Evolutionary conservation across 352 stramenopile genomes (phyloP).

Genomic region (Pythium sukuiense): DNA sequence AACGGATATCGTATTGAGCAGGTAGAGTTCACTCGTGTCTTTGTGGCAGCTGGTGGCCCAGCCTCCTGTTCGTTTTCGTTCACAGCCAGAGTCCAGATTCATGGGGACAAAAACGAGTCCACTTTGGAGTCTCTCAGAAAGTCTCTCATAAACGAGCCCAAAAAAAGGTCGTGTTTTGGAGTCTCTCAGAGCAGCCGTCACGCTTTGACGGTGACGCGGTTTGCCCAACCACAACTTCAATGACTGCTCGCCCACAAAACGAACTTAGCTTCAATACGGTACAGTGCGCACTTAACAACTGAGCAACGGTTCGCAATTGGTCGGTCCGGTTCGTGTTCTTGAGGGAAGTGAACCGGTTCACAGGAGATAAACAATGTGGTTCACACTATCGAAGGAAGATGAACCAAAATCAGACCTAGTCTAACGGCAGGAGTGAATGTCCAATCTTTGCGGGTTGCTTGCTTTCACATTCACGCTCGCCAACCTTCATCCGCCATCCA

Average conservation of each 20-base stretch:
- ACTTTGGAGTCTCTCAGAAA: conserved; percentile 8
- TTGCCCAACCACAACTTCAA: conserved; percentile 5
- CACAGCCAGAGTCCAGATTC: conserved; percentile 11
- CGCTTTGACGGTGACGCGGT: not conserved
- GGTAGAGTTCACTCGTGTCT: not conserved
- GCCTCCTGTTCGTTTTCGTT: conserved; percentile 11
- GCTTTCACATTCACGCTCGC: not conserved
- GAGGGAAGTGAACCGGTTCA: not conserved
- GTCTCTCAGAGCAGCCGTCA: conserved; percentile 5
- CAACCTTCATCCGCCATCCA: conserved; percentile 2
- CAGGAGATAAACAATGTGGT: not conserved
- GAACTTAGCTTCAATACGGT: not conserved
- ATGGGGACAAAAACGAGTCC: not conserved
- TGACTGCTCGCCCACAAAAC: not conserved
- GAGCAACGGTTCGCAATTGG: not conserved
- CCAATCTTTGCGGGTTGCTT: conserved; percentile 15
- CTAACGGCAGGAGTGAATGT: conserved; percentile 15
- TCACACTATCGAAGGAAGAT: not conserved
- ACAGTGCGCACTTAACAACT: not conserved
- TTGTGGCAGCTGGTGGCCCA: conserved; percentile 6
- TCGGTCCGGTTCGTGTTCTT: not conserved
- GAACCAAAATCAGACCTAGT: not conserved
- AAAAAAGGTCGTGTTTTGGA: conserved; percentile 2
- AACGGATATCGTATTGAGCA: not conserved
- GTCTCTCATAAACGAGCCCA: not conserved